Conservation (phyloP, 2,329 filamentous ascomycete genomes). For the Hypocrella siamensis region DNA sequence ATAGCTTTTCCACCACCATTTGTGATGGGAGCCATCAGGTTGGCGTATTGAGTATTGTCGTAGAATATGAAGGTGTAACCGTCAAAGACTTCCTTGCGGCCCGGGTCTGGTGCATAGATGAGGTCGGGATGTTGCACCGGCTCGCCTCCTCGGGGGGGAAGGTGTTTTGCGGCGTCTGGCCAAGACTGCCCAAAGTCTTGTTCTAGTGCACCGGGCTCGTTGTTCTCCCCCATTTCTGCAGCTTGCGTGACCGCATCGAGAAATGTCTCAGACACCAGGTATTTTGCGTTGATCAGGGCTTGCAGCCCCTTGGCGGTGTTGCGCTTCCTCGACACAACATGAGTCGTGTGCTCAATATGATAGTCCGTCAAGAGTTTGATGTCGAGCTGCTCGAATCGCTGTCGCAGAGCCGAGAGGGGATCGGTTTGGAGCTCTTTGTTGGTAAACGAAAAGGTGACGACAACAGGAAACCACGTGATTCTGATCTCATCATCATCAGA, state of each 20-base stretch:
- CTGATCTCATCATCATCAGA: constrained; percentile 22
- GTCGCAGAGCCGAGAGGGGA: constrained; percentile 44
- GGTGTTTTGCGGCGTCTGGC: constrained; percentile 56
- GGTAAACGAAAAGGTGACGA: constrained; percentile 60
- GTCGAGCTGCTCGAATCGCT: constrained; percentile 66
- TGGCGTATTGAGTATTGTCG: constrained; percentile 58
- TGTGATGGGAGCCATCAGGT: constrained; percentile 57
- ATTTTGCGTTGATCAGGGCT: constrained; percentile 65
- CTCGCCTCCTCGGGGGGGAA: constrained; percentile 64
- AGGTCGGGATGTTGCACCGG: constrained; percentile 50
- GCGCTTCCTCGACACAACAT: constrained; percentile 76
- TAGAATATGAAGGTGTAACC: constrained; percentile 85
- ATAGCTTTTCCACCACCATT: constrained; percentile 74
- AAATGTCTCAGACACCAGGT: constrained; percentile 60
- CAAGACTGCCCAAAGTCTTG: constrained; percentile 64
- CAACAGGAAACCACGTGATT: constrained; percentile 63
- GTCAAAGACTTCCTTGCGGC: constrained; percentile 58
- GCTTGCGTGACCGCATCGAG: constrained; percentile 55
- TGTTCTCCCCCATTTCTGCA: constrained; percentile 31
- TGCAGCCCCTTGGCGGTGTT: constrained; percentile 82
- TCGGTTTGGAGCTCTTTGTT: constrained; percentile 53
- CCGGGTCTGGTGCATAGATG: constrained; percentile 55
- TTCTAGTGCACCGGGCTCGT: constrained; percentile 47
- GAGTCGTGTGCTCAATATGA: constrained; percentile 55
- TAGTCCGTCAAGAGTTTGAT: constrained; percentile 73